Evolutionary conservation across 2,329 filamentous ascomycete genomes (phyloP).

Genomic region (Hypoxylon rubiginosum): DNA sequence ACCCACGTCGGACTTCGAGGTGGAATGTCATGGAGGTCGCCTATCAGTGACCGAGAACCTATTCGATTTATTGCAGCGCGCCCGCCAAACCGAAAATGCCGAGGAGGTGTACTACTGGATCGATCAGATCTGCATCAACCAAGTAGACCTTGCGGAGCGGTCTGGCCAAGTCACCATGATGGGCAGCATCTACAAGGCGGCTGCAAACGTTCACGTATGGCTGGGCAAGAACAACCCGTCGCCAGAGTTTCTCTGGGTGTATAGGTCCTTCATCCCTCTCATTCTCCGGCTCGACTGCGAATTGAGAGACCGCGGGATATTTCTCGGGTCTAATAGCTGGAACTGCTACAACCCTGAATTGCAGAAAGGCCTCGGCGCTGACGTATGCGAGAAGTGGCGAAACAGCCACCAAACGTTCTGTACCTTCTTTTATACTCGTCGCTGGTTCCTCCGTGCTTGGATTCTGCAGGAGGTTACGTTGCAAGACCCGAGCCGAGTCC

Average conservation of each 20-base stretch:
- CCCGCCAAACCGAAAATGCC: background rate
- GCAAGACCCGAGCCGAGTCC: background rate
- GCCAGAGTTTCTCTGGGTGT: background rate
- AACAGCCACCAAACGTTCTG: background rate
- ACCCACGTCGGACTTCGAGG: background rate
- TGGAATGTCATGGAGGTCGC: background rate
- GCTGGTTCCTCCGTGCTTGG: background rate
- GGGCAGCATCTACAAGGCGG: background rate
- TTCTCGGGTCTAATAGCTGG: constrained; percentile 1
- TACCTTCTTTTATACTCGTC: background rate
- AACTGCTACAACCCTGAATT: background rate
- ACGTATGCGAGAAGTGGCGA: background rate
- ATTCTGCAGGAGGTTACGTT: constrained; percentile 2
- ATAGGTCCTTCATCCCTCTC: background rate
- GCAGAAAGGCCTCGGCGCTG: background rate
- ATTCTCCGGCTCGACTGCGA: background rate
- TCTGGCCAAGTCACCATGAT: background rate
- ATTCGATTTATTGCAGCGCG: background rate
- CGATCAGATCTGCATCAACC: background rate
- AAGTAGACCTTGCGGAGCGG: background rate
- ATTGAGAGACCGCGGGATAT: background rate
- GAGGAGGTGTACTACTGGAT: background rate
- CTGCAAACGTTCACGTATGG: background rate
- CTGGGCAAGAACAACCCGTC: background rate
- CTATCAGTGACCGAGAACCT: background rate